Conservation (phyloP, 257 asterid genomes). For the Solanum sitiens region DNA sequence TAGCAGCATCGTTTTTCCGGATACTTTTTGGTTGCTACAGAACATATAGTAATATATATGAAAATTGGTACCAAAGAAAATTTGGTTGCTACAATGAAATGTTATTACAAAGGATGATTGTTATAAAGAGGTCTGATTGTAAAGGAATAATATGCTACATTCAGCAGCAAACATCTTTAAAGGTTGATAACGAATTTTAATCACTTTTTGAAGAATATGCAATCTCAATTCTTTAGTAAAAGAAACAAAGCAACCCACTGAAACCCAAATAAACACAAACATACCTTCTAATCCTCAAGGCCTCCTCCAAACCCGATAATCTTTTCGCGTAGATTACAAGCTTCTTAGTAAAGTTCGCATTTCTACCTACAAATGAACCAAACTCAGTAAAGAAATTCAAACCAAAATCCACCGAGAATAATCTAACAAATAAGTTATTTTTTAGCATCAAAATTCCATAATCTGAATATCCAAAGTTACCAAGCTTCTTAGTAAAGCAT, state of each 20-base stretch:
- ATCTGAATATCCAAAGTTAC: not conserved
- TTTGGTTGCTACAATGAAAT: not conserved
- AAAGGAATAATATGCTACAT: not conserved
- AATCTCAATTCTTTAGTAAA: not conserved
- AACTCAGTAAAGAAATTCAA: conserved; percentile 5
- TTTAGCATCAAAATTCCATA: not conserved
- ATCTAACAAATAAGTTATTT: not conserved
- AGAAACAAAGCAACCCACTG: not conserved
- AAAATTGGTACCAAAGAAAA: not conserved
- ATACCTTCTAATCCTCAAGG: conserved; percentile 71
- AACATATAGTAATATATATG: not conserved
- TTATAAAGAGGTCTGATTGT: not conserved
- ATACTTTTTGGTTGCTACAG: not conserved
- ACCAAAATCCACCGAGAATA: not conserved
- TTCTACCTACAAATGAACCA: conserved; percentile 23
- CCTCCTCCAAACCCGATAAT: conserved; percentile 83
- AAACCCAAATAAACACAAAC: not conserved
- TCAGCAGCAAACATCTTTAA: not conserved
- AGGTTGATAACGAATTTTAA: not conserved
- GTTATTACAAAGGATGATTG: not conserved
- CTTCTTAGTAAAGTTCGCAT: conserved; percentile 16
- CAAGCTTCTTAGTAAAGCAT: conserved; percentile 6
- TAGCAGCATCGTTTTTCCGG: not conserved
- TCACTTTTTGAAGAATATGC: not conserved
- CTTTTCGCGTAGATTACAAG: conserved; percentile 55